Evolutionary conservation across 2,329 filamentous ascomycete species (phyloP).

Genomic region (Monosporascus sp.): DNA sequence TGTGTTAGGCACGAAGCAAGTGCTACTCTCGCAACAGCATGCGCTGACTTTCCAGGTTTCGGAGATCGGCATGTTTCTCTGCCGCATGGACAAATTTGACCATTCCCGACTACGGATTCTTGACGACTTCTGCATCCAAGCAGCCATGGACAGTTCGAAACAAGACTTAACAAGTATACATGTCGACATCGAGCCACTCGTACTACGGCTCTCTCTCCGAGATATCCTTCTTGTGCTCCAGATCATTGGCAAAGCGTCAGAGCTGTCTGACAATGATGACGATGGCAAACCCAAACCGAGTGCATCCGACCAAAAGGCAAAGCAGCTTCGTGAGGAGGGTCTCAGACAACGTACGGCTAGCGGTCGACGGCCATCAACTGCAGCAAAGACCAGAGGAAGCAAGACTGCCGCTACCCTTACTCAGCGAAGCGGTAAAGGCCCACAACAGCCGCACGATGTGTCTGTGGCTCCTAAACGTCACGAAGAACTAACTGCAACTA

Average conservation of each 20-base stretch:
- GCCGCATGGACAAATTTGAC: conserved; percentile 97
- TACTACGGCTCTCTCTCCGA: conserved; percentile 82
- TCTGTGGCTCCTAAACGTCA: conserved; percentile 30
- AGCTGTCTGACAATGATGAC: conserved; percentile 66
- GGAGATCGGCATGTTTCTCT: conserved; percentile 95
- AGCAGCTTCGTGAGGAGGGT: conserved; percentile 44
- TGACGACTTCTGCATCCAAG: conserved; percentile 89
- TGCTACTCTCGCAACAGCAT: conserved; percentile 89
- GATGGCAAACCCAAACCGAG: conserved; percentile 38
- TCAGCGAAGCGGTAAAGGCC: conserved; percentile 20
- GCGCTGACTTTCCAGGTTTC: conserved; percentile 89
- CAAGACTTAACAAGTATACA: conserved; percentile 69
- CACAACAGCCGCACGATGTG: conserved; percentile 27
- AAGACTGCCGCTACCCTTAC: conserved; percentile 30
- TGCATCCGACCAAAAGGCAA: conserved; percentile 49
- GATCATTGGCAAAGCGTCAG: conserved; percentile 84
- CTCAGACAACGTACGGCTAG: conserved; percentile 54
- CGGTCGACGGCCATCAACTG: conserved; percentile 49
- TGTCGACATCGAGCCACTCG: conserved; percentile 83
- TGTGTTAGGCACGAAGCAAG: conserved; percentile 88
- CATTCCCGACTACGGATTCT: conserved; percentile 84
- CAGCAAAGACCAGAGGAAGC: conserved; percentile 34
- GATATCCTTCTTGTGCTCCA: conserved; percentile 94
- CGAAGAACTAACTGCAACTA: conserved; percentile 78
- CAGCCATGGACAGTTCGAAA: conserved; percentile 72